A percentile compares a stretch with the other conserved stretches of the same genome.
phyloP scores from a whole-genome alignment of 179 eudicot genomes.

The Corrigiola litoralis region DNA sequence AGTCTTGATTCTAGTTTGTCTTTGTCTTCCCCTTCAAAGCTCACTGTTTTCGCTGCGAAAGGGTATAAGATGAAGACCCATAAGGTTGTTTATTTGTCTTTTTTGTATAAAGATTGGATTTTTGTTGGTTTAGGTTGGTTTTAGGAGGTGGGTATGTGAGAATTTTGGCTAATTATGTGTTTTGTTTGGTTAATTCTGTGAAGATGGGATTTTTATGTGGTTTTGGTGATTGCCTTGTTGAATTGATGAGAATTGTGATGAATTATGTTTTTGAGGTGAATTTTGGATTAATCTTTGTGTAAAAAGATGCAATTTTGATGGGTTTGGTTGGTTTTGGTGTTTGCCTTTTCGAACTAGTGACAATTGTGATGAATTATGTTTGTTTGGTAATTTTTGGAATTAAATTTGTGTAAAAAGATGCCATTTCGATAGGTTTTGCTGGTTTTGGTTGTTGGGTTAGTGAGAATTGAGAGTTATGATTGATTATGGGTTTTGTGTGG shows the following conservation, averaged over 20 bases:
- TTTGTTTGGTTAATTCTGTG: background rate
- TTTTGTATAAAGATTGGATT: background rate
- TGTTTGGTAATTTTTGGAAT: background rate
- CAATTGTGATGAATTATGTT: background rate
- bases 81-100: constrained; percentile 44
- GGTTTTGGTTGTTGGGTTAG: background rate
- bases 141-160: background rate
- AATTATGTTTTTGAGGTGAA: background rate
- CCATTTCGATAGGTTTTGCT: background rate
- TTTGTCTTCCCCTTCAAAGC: constrained; percentile 23
- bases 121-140: constrained; percentile 2
- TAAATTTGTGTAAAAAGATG: background rate
- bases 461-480: background rate
- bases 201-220: no score
- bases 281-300: background rate
- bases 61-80: constrained; percentile 98
- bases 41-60: constrained; percentile 61
- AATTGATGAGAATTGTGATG: background rate
- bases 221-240: no score
- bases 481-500: background rate
- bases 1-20: constrained; percentile 13
- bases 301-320: background rate
- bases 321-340: background rate
- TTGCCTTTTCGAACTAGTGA: background rate
- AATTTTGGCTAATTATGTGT: background rate